Conservation (phyloP, 2,329 filamentous ascomycete species). For the Alternaria consortialis region DNA sequence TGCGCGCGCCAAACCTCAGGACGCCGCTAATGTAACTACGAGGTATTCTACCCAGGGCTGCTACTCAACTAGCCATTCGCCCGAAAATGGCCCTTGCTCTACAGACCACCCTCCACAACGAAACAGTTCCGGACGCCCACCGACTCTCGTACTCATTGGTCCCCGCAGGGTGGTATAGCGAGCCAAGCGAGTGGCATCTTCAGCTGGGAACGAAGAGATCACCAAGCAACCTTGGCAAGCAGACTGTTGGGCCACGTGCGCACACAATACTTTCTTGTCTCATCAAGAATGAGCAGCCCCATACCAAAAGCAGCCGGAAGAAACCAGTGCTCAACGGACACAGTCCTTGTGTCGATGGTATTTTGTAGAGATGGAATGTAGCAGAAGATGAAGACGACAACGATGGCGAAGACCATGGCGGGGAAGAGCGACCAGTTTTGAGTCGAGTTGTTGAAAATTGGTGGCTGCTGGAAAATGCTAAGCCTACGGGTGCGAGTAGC, state of each 20-base stretch:
- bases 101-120: conserved; percentile 3
- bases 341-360: conserved; percentile 66
- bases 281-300: conserved; percentile 70
- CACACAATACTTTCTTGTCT: conserved; percentile 70
- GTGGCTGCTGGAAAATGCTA: conserved; percentile 76
- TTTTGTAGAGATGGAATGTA: conserved; percentile 73
- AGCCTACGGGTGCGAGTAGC: conserved; percentile 68
- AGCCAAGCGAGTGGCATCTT: background rate
- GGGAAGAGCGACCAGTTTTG: conserved; percentile 75
- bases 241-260: conserved; percentile 66
- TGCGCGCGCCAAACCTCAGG: conserved; percentile 3
- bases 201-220: conserved; percentile 20
- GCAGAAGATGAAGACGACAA: conserved; percentile 71
- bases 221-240: conserved; percentile 72
- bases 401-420: conserved; percentile 73
- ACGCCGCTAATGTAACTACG: background rate
- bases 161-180: background rate
- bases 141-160: background rate
- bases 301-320: conserved; percentile 76
- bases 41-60: background rate
- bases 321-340: conserved; percentile 80
- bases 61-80: background rate
- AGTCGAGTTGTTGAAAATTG: conserved; percentile 70
- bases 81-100: background rate
- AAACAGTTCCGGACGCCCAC: background rate